Evolutionary conservation across 495 filamentous ascomycete genomes (phyloP), one percentile per base, ranked within the genome.

Genomic region (Hyaloscypha bicolor): DNA sequence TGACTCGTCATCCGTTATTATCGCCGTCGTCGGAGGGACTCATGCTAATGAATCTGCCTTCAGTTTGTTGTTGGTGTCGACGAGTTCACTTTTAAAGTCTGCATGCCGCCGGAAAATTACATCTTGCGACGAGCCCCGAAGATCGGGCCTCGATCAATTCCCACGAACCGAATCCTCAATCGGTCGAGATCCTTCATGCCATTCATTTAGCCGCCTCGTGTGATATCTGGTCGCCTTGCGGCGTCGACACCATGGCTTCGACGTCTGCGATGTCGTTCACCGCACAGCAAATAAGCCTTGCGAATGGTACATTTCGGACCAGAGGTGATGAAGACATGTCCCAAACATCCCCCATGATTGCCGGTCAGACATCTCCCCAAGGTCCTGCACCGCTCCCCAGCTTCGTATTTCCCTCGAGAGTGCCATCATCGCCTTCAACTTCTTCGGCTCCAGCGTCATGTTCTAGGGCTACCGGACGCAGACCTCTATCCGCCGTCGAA

Each of bases 321-420:
- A 62, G 64, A 60, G 37, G 55, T 37, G 69, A 71, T 57, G 72
- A 70, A 61, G 53, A 62, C 52, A 65, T 62, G 25, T 61, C 60
- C 22, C 67, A 67, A 56, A 65, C 30, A 55, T 66, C 58, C 19
- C 51, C 57, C 12, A 45, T 68, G 9, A 56, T 60, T 33, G 45
- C 21, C 52, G 64, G 55, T 25, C 65, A 45, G 64, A 48, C 32
- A 57, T 56, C 60, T 31, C 56, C 51, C 9, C 33, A 31, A 21
- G 66, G 80, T 30, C 87, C 88, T 39, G 79, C 85, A 39, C 87
- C 89, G 12, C 91, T 91, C 69, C 90, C 89, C n/a, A 83, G 81
- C 0, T 93, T 93, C 72, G 83, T 89, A 5, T 93, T 91, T 71
- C 90, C 89, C 0, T 77, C 82, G 31, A 66, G 55, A 3, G 82